phyloP scores from a whole-genome alignment of 1,284 basidiomycete genomes.

The Flammula alnicola region DNA sequence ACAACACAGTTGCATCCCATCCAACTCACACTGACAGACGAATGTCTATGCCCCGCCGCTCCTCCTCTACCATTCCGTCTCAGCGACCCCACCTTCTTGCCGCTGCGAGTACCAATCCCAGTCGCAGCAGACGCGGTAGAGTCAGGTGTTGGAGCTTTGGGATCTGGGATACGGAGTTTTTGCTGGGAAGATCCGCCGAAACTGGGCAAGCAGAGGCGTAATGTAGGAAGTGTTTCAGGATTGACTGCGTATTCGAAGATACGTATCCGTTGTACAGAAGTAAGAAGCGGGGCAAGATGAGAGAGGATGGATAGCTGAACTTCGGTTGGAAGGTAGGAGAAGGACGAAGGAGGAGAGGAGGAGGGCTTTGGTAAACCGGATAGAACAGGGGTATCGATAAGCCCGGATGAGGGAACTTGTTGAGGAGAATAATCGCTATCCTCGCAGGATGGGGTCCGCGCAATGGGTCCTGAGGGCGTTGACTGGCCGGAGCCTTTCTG shows the following conservation, averaged over 20 bases:
- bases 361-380: neutral
- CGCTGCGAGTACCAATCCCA: neutral
- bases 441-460: slow-evolving; percentile 9
- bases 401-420: neutral
- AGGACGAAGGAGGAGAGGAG: slow-evolving; percentile 33
- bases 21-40: slow-evolving; percentile 7
- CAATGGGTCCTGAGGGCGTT: slow-evolving; percentile 10
- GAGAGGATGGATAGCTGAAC: slow-evolving; percentile 63
- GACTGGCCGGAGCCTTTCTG: too few relatives aligned
- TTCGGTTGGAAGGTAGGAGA: slow-evolving; percentile 58
- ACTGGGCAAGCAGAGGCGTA: slow-evolving; percentile 32
- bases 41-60: slow-evolving; percentile 23
- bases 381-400: neutral
- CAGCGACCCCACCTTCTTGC: slow-evolving; percentile 8
- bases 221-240: slow-evolving; percentile 55
- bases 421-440: slow-evolving; percentile 22
- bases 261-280: slow-evolving; percentile 56
- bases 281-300: slow-evolving; percentile 61
- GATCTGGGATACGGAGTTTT: slow-evolving; percentile 17
- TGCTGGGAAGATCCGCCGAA: too few relatives aligned
- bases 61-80: too few relatives aligned
- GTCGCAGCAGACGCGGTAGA: neutral
- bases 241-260: slow-evolving; percentile 61
- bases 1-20: slow-evolving; percentile 34
- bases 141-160: slow-evolving; percentile 1